A percentile compares a stretch with the other conserved stretches of the same genome.
phyloP scores from a whole-genome alignment of 129 eudicot species.

The Oenanthe sinensis region DNA sequence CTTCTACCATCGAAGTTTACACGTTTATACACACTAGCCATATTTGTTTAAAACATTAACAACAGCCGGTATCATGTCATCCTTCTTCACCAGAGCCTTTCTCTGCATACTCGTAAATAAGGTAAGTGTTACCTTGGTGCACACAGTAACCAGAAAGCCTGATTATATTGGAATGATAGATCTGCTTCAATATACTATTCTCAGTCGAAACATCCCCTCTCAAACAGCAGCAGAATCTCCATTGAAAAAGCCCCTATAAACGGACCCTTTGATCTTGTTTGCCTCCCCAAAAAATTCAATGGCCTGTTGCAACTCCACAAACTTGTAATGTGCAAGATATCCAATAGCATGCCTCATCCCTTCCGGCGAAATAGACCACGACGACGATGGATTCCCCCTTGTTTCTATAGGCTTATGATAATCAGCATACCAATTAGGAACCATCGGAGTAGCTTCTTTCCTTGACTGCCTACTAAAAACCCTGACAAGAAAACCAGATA shows the following conservation, averaged over 20 bases:
- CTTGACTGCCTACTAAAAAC: slow-evolving; percentile 13
- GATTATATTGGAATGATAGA: slow-evolving; percentile 66
- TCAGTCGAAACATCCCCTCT: slow-evolving; percentile 59
- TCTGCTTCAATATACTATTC: slow-evolving; percentile 52
- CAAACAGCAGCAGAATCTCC: slow-evolving; percentile 51
- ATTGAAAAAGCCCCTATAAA: too few species aligned
- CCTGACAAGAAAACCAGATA: slow-evolving; percentile 27
- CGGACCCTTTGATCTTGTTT: slow-evolving; percentile 38
- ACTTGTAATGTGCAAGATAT: slow-evolving; percentile 48
- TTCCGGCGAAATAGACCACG: slow-evolving; percentile 31
- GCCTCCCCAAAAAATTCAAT: slow-evolving; percentile 50
- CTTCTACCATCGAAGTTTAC: too few species aligned
- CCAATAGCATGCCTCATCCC: slow-evolving; percentile 49
- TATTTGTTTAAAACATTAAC: slow-evolving; percentile 21
- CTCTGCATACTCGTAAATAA: slow-evolving; percentile 68
- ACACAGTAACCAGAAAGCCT: slow-evolving; percentile 76
- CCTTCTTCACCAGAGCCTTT: slow-evolving; percentile 20
- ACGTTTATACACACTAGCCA: too few species aligned
- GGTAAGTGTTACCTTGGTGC: slow-evolving; percentile 70
- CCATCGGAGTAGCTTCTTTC: neutral
- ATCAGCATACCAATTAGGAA: neutral
- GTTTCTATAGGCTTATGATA: slow-evolving; percentile 3
- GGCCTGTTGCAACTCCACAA: slow-evolving; percentile 47
- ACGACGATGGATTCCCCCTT: neutral
- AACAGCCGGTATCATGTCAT: slow-evolving; percentile 1